Percentiles rank a stretch among this genome's conserved stretches.
Conservation (phyloP, 2,329 filamentous ascomycete genomes). For the Epichloe scottii region DNA sequence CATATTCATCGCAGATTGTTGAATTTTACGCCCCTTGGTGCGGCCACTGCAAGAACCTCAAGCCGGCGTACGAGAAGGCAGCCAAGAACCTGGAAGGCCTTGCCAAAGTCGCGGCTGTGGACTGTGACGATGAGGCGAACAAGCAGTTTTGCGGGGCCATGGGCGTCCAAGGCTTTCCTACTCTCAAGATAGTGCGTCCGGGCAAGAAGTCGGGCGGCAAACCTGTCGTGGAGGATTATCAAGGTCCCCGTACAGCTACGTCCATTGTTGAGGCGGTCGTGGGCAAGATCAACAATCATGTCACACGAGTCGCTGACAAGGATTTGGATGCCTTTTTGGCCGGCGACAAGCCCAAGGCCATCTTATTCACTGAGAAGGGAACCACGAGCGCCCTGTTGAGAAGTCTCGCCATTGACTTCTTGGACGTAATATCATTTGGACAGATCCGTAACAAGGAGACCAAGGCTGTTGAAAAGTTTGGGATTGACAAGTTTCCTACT, state of each 20-base stretch:
- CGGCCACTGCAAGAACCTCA: constrained; percentile 90
- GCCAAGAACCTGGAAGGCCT: constrained; percentile 82
- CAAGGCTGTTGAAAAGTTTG: constrained; percentile 58
- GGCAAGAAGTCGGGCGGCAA: constrained; percentile 63
- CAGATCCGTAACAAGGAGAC: constrained; percentile 77
- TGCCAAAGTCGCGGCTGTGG: constrained; percentile 85
- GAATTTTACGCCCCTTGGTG: constrained; percentile 98
- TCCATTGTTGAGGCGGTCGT: constrained; percentile 77
- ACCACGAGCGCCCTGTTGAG: constrained; percentile 72
- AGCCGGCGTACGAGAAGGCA: constrained; percentile 90
- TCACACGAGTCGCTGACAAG: constrained; percentile 69
- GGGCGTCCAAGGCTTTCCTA: constrained; percentile 90
- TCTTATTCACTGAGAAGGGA: constrained; percentile 90
- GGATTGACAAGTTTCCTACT: constrained; percentile 65
- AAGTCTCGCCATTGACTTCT: constrained; percentile 81
- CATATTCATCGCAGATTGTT: constrained; percentile 33
- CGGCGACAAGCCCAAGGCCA: constrained; percentile 64
- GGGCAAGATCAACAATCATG: constrained; percentile 83
- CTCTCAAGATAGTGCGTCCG: constrained; percentile 83
- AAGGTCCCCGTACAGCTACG: constrained; percentile 71
- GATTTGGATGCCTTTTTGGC: constrained; percentile 65
- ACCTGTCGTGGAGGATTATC: constrained; percentile 81
- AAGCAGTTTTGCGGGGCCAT: constrained; percentile 75
- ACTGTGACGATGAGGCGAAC: constrained; percentile 90
- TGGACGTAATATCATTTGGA: constrained; percentile 64